Evolutionary conservation across 768 basidiomycete genomes (phyloP).

Genomic region (Tulasnella sp.): DNA sequence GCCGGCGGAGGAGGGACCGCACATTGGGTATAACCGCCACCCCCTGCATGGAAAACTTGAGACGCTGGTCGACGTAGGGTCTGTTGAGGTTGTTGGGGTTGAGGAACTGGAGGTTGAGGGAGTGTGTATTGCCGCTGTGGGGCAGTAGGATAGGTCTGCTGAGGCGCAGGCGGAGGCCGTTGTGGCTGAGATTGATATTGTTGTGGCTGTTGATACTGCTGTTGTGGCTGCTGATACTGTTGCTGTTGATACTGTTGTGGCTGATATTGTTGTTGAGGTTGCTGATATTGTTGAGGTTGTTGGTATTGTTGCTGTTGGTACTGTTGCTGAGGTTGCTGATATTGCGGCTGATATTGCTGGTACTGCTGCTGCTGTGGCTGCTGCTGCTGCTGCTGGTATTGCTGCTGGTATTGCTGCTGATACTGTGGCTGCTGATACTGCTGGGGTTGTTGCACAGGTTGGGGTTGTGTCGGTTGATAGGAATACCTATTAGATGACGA

Average conservation of each 20-base stretch:
- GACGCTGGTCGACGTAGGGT: background rate
- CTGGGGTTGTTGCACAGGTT: background rate
- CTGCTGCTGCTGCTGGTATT: background rate
- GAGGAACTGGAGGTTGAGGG: no score
- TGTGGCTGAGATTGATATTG: no score
- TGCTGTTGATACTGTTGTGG: no score
- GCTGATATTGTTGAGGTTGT: no score
- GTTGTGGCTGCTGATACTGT: no score
- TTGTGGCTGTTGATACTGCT: no score
- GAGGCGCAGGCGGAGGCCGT: no score
- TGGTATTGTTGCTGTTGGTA: slow-evolving; percentile 1
- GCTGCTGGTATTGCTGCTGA: background rate
- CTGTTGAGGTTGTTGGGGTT: background rate
- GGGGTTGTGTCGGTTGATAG: background rate
- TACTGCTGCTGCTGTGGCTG: background rate
- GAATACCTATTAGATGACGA: background rate
- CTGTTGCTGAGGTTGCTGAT: background rate
- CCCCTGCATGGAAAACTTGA: background rate
- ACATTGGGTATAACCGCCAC: background rate
- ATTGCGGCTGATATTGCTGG: background rate
- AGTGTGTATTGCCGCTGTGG: no score
- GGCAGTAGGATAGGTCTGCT: no score
- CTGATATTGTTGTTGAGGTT: no score
- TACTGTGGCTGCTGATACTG: no score
- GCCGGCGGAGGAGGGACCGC: background rate